Evolutionary conservation across 495 filamentous ascomycete species (phyloP), one percentile per base, ranked within the genome.

Genomic region (Hypoxylon crocopeplum): DNA sequence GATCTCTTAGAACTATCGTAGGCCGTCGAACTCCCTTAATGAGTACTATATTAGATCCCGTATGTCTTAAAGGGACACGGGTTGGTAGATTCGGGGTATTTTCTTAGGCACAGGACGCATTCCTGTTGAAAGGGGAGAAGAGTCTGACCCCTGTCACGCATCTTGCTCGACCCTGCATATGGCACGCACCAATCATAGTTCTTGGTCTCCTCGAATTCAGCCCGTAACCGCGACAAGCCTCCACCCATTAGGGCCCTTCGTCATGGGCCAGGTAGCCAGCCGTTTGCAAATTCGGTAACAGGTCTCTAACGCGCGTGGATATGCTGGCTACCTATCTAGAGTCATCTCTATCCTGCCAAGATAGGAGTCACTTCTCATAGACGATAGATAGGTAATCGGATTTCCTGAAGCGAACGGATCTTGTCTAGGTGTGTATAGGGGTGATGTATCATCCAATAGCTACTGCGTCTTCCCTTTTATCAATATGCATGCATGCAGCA

Each of bases 131-230:
- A n/a, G n/a, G n/a, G n/a, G n/a, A n/a, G n/a, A n/a, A n/a, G n/a
- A n/a, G n/a, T n/a, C n/a, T n/a, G n/a, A n/a, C n/a, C n/a, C n/a
- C n/a, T n/a, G n/a, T n/a, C n/a, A n/a, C n/a, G n/a, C n/a, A n/a
- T n/a, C n/a, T n/a, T 29, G 6, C 25, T 41, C 20, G 32, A 61
- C 57, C 57, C 57, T 61, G 59, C 59, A 62, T 56, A 47, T 21
- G 29, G 36, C 12, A 42, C 21, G 5, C 34, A 33, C 59, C 59
- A 63, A 63, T 63, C 47, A 52, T 2, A 42, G 6, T 21, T 20
- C 42, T 38, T 29, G 20, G 29, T 41, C 5, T 8, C 36, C 19
- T 10, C 40, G 4, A 44, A 63, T 38, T 29, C 47, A 42, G 40
- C 29, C 25, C 48, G 11, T 21, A 57, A n/a, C 52, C 32, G 59